Evolutionary conservation across 306 rosid species (phyloP), one percentile per base, ranked within the genome.

Genomic region (Begonia fuchsioides): DNA sequence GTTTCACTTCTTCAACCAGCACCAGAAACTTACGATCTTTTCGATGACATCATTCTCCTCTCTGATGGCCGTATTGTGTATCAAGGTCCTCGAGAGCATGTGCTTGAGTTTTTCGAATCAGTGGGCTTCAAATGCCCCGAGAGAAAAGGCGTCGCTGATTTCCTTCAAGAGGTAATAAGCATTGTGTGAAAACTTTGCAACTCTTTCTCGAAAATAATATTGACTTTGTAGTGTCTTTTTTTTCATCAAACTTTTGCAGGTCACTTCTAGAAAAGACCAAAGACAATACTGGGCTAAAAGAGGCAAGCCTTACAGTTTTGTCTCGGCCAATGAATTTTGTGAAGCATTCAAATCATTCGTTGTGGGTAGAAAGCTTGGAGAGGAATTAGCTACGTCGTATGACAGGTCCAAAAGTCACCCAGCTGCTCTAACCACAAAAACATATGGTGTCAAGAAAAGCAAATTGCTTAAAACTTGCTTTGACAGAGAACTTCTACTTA

Each of bases 231-330:
- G 8, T 45, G 11, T 38, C 14, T 43, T 5, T 12, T 39, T 12
- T 9, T n/a, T n/a, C n/a, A 12, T 26, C 43, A 15, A 41, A 10
- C 10, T 52, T 15, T 9, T 16, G 15, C 52, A 73, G 79, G 72
- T 73, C 50, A 75, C 81, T 16, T 75, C 81, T 16, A 56, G 52
- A 51, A 70, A 75, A 59, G 81, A 75, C 56, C 81, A 75, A 39
- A 65, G 59, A 44, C 76, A 75, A 44, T 75, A 74, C 17, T 65
- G 80, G 80, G 59, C 48, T 38, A 12, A 49, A 16, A 55, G 53
- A 43, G 64, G 61, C 1, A 45, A 64, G 9, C 46, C 68, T 32
- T 75, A 75, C 15, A 52, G 13, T 2, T 66, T 70, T 40, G 41
- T 70, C 7, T 62, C 69, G 0, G 70, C 45, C 8, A 8, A 17